Base-by-base conservation (phyloP, 2,329 filamentous ascomycete species). In the Microsporum audouinii region DNA sequence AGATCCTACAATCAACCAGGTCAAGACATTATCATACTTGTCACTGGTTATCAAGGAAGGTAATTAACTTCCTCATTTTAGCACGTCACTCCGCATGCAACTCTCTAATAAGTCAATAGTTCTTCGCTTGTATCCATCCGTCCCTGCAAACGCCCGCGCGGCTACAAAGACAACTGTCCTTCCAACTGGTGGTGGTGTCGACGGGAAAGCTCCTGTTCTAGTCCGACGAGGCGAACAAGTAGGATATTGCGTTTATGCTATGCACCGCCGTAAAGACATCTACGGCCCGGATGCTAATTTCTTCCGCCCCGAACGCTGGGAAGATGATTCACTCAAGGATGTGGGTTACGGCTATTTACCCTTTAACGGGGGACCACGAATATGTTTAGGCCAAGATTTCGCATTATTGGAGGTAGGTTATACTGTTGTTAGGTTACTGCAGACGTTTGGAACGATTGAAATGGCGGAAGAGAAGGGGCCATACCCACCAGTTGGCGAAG, bases 191-290 rank as follows among this genome's bases (percentile, higher is more conserved):
- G 87, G 86, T 63, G 88, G 87, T 0, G 79, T 81, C 0, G 82
- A 87, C 70, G 72, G 78, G 41, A 72, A 75, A 1, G 74, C 79
- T 53, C 88, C 88, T 0, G 69, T 92, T 1, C 82, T 84, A 61
- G 75, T 91, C 5, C 80, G 82, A 62, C 86, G 88, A 71, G 83
- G 86, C 67, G 84, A 84, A 1, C 73, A 80, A 4, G 77, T 94
- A 63, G 78, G 75, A 53, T 94, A 90, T 77, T 85, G 80, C 53
- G 79, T 86, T 0, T 80, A 89, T 60, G 74, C 83, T 5, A 88
- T 91, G 86, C 88, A 92, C 69, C 84, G 88, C 1, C 82, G 87
- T 14, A 72, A 71, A 49, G 78, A 81, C 66, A 73, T 87, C 5
- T 87, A 86, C 68, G 84, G 84, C 6, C 71, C 78, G 0, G 61